Evolutionary conservation across 495 filamentous ascomycete genomes (phyloP), one percentile per base, ranked within the genome.

Genomic region (Hapsidospora chrysogenum): DNA sequence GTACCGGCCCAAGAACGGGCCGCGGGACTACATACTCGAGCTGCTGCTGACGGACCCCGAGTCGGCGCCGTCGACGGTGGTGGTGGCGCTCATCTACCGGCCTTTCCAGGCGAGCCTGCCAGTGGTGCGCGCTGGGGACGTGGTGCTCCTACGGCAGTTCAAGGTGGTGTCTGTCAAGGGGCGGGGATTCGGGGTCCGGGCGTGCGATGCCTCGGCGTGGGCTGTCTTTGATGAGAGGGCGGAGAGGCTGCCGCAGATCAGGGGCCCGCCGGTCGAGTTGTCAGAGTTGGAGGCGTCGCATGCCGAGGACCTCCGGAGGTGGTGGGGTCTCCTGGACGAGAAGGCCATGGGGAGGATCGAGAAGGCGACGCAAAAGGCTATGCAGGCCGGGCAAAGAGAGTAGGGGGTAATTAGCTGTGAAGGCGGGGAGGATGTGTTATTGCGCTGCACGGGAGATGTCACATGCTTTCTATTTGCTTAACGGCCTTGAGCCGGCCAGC

Each of bases 81-180:
- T 54, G 2, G 61, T 70, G 40, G 80, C 82, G 0, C 73, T 80
- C 38, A 60, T 94, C 11, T 81, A 81, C 51, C 70, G 83, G 4
- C 77, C 82, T 1, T 73, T 77, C 47, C 76, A 75, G 43, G 66
- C 68, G 9, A 68, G 73, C 1, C 58, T 96, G 2, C 89, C 89
- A 0, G 47, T 63, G 4, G 60, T 83, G 17, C 57, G 61, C 2
- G 64, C 66, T 11, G 89, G 89, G 6, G 78, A 89, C 42, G 72
- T 76, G 2, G 61, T 94, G 15, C 52, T 97, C 25, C 64, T 97
- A 9, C 67, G 78, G 4, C 64, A 74, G 27, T 85, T 95, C 45
- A 67, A 65, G 36, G 80, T 92, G 10, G 55, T 63, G 32, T 60
- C 63, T n/a, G 36, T 67, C 9, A 64, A 64, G 28, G 51, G 53